A percentile compares a stretch with the other conserved stretches of the same genome.
Evolutionary conservation across 768 basidiomycete genomes (phyloP).

Genomic region (Hydnomerulius pinastri): DNA sequence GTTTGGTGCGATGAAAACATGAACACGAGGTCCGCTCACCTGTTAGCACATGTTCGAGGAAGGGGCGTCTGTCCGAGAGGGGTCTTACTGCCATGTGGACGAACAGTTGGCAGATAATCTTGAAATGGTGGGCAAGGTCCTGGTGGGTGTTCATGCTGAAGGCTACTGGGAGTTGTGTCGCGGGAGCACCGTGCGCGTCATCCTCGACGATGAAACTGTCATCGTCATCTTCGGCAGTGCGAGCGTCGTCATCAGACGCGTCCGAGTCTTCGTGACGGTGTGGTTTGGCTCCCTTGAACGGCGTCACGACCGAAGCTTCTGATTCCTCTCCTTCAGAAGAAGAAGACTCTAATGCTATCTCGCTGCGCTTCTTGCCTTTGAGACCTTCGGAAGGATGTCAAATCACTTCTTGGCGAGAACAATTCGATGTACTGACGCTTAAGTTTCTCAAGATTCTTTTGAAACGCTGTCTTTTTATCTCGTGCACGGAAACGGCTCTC

Average conservation of each 20-base stretch:
- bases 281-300: conserved; percentile 51
- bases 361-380: conserved; percentile 47
- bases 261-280: conserved; percentile 38
- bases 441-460: conserved; percentile 63
- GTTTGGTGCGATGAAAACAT: neutral
- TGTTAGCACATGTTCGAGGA: conserved; percentile 54
- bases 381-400: conserved; percentile 11
- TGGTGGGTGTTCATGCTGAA: conserved; percentile 83
- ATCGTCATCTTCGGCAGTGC: conserved; percentile 22
- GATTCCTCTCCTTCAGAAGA: conserved; percentile 36
- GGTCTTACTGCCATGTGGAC: conserved; percentile 75
- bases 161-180: conserved; percentile 61
- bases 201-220: conserved; percentile 66
- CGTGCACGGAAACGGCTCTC: conserved; percentile 63
- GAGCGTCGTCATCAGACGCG: conserved; percentile 35
- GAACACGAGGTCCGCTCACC: conserved; percentile 43
- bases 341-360: conserved; percentile 30
- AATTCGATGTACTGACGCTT: conserved; percentile 47
- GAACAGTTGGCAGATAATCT: conserved; percentile 85
- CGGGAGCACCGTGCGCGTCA: conserved; percentile 41
- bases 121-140: conserved; percentile 78
- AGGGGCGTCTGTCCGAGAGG: conserved; percentile 48
- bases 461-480: conserved; percentile 59
- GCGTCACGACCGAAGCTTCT: conserved; percentile 25
- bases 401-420: neutral